phyloP scores from a whole-genome alignment of 2,329 filamentous ascomycete species.

The Xylariaceae sp. region DNA sequence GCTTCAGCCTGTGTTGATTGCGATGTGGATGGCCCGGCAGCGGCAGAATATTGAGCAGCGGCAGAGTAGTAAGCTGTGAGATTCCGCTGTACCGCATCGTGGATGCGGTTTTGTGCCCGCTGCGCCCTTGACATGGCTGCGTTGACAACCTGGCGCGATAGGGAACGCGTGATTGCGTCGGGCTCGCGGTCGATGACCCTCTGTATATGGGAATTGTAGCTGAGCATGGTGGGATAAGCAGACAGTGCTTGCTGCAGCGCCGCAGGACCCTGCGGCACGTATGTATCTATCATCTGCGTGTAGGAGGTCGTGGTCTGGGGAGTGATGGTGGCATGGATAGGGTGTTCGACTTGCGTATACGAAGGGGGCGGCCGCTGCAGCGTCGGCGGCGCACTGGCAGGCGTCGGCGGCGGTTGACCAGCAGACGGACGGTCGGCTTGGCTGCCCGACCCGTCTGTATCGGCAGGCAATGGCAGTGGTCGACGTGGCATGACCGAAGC shows the following conservation, averaged over 20 bases:
- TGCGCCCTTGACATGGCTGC: slow-evolving; percentile 38
- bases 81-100: slow-evolving; percentile 19
- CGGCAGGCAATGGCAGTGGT: slow-evolving; percentile 9
- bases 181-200: slow-evolving; percentile 43
- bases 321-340: slow-evolving; percentile 25
- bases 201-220: slow-evolving; percentile 41
- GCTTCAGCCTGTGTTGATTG: slow-evolving; percentile 2
- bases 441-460: slow-evolving; percentile 4
- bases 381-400: slow-evolving; percentile 18
- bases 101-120: slow-evolving; percentile 31
- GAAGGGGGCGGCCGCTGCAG: slow-evolving; percentile 17
- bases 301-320: slow-evolving; percentile 34
- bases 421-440: slow-evolving; percentile 5
- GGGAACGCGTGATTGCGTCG: slow-evolving; percentile 38
- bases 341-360: slow-evolving; percentile 23
- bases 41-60: slow-evolving; percentile 5
- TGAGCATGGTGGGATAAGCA: slow-evolving; percentile 41
- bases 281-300: slow-evolving; percentile 44
- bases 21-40: slow-evolving; percentile 3
- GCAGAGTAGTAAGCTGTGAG: slow-evolving; percentile 1
- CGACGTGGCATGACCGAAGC: slow-evolving; percentile 8
- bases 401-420: slow-evolving; percentile 12
- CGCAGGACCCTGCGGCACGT: slow-evolving; percentile 41
- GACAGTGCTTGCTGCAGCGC: slow-evolving; percentile 39
- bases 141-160: slow-evolving; percentile 43